Evolutionary conservation across 805 yeast genomes (phyloP).

Genomic region (Hanseniaspora pseudoguilliermondii): DNA sequence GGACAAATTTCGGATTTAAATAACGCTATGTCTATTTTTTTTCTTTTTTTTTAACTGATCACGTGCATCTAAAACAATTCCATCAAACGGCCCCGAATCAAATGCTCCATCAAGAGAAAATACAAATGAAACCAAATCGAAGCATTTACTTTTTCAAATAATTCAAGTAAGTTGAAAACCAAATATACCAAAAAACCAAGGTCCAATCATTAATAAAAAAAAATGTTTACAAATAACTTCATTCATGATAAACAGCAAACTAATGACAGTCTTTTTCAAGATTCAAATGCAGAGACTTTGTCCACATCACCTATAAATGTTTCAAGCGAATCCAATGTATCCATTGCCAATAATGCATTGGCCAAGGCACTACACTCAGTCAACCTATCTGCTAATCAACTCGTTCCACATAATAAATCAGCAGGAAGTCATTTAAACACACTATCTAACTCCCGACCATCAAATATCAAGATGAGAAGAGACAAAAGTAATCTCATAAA

Average conservation of each 20-base stretch:
- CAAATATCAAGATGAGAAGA: constrained; percentile 10
- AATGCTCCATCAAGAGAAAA: no score
- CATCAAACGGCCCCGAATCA: background rate
- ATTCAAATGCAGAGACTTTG: background rate
- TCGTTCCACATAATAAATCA: background rate
- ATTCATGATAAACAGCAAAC: constrained; percentile 11
- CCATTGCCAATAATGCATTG: background rate
- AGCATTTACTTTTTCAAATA: no score
- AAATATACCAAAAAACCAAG: no score
- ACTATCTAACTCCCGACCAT: background rate
- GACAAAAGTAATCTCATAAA: background rate
- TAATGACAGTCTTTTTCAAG: constrained; percentile 7
- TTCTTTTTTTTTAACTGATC: no score
- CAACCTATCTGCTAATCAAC: background rate
- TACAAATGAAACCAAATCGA: background rate
- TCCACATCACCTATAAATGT: constrained; percentile 1
- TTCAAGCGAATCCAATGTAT: background rate
- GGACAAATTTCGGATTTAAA: no score
- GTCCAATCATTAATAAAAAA: no score
- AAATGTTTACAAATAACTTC: constrained; percentile 7
- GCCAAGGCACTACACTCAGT: constrained; percentile 6
- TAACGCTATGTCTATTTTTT: no score
- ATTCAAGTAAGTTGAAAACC: no score
- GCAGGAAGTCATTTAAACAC: background rate
- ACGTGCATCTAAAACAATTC: no score